Conservation (phyloP, 768 basidiomycete species). For the Clitopilus hobsonii region DNA sequence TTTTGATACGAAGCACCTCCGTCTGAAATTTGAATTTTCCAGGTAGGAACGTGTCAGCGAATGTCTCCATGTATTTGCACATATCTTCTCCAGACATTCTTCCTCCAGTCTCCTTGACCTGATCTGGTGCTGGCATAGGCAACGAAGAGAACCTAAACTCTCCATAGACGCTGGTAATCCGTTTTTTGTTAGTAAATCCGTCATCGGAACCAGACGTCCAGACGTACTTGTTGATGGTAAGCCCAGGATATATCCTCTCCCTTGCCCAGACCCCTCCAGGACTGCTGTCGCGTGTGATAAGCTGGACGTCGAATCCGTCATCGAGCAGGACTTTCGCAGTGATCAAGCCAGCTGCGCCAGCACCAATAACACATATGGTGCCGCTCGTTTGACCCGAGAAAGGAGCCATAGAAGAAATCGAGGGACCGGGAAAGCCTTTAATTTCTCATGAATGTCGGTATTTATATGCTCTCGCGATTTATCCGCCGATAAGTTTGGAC, state of each 20-base stretch:
- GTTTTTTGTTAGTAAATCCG: neutral
- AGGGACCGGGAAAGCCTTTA: no score
- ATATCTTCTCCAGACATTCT: slow-evolving; percentile 52
- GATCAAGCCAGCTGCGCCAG: slow-evolving; percentile 56
- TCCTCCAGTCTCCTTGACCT: slow-evolving; percentile 30
- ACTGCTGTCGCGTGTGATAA: slow-evolving; percentile 50
- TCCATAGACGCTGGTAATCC: slow-evolving; percentile 48
- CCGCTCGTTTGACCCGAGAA: no score
- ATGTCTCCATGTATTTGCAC: slow-evolving; percentile 50
- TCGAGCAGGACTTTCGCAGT: slow-evolving; percentile 49
- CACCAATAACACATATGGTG: slow-evolving; percentile 39
- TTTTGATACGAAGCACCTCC: slow-evolving; percentile 42
- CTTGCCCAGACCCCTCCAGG: slow-evolving; percentile 58
- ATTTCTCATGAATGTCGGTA: no score
- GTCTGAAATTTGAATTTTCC: slow-evolving; percentile 35
- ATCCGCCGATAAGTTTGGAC: no score
- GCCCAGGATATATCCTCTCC: slow-evolving; percentile 51
- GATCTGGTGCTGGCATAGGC: slow-evolving; percentile 42
- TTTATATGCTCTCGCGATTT: no score
- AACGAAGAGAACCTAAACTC: slow-evolving; percentile 57
- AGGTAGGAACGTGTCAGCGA: slow-evolving; percentile 40
- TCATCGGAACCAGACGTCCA: neutral
- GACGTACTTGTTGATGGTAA: slow-evolving; percentile 57
- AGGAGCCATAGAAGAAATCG: no score
- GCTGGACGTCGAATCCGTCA: slow-evolving; percentile 56